Percentiles rank a stretch among this genome's conserved stretches.
Conservation (phyloP, 192 early-diverging fungal species). For the Cladochytrium replicatum region DNA sequence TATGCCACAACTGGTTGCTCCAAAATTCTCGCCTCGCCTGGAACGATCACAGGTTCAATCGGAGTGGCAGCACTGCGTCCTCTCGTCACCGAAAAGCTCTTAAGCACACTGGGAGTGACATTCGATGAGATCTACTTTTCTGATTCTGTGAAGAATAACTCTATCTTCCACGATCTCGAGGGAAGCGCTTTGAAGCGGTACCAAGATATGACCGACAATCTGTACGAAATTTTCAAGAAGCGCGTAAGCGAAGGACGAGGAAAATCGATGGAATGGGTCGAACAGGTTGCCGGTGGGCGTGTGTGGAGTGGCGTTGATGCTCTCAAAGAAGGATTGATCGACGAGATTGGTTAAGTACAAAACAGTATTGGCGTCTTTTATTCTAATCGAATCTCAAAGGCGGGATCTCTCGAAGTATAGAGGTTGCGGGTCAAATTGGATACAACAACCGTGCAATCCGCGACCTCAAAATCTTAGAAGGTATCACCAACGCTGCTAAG, state of each 20-base stretch:
- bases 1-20: conserved; percentile 43
- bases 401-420: no score
- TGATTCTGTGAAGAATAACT: conserved; percentile 34
- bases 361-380: no score
- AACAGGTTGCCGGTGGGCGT: conserved; percentile 48
- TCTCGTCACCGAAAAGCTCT: conserved; percentile 40
- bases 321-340: conserved; percentile 44
- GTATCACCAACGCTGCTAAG: no score
- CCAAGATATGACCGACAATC: conserved; percentile 29
- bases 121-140: conserved; percentile 45
- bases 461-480: no score
- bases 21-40: conserved; percentile 51
- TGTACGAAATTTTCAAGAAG: conserved; percentile 45
- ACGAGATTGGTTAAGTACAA: conserved; percentile 55
- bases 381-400: no score
- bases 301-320: conserved; percentile 57
- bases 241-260: conserved; percentile 50
- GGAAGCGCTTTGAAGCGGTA: conserved; percentile 37
- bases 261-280: conserved; percentile 35
- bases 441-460: no score
- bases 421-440: no score
- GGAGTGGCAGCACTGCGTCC: conserved; percentile 54
- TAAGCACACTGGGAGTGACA: conserved; percentile 48
- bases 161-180: conserved; percentile 36
- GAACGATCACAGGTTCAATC: conserved; percentile 64